A percentile compares a stretch with the other conserved stretches of the same genome.
Evolutionary conservation across 306 rosid genomes (phyloP).

Genomic region (Lotus japonicus): DNA sequence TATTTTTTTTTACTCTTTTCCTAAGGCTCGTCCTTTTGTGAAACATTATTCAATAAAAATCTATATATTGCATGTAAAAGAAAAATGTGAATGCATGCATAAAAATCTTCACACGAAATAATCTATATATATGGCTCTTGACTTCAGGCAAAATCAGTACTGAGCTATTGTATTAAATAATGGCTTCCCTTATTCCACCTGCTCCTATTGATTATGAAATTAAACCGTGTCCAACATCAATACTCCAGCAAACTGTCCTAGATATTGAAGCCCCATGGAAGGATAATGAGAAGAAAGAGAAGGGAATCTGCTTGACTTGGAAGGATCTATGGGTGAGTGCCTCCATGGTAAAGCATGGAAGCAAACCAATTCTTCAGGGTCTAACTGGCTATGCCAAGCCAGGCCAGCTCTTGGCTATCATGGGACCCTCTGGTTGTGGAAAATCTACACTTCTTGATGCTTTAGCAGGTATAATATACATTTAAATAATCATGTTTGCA

Average conservation of each 20-base stretch:
- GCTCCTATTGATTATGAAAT: background rate
- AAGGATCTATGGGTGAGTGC: slow-evolving; percentile 47
- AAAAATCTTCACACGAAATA: too few relatives aligned
- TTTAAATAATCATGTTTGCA: too few relatives aligned
- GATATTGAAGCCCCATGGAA: background rate
- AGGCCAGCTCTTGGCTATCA: slow-evolving; percentile 42
- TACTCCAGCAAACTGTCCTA: background rate
- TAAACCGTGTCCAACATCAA: background rate
- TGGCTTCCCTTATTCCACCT: too few relatives aligned
- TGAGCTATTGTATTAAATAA: too few relatives aligned
- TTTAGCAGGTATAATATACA: slow-evolving; percentile 29
- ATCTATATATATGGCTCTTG: too few relatives aligned
- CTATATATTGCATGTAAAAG: too few relatives aligned
- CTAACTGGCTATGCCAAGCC: slow-evolving; percentile 50
- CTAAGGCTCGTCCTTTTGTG: too few relatives aligned
- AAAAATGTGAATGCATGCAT: too few relatives aligned
- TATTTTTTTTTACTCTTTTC: too few relatives aligned
- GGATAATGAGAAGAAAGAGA: background rate
- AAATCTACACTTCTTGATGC: slow-evolving; percentile 69
- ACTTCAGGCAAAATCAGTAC: too few relatives aligned
- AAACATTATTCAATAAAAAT: too few relatives aligned
- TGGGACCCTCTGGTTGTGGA: slow-evolving; percentile 63
- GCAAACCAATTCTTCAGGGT: slow-evolving; percentile 38
- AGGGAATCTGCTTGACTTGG: slow-evolving; percentile 44
- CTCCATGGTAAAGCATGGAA: slow-evolving; percentile 13